A percentile compares a stretch with the other conserved stretches of the same genome.
Conservation (phyloP, 2,329 filamentous ascomycete genomes). For the Fusarium clavum region DNA sequence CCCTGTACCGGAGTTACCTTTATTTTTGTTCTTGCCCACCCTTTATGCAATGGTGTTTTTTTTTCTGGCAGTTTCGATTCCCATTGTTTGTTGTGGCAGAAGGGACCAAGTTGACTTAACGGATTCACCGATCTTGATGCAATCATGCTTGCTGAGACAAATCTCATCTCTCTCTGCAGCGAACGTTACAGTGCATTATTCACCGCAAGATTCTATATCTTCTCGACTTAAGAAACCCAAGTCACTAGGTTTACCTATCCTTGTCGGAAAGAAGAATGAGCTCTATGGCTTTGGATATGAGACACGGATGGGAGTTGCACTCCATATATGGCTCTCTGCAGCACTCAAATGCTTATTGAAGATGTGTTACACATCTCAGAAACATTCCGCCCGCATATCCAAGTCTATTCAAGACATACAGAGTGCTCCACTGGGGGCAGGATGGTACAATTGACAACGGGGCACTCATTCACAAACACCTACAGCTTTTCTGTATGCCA, state of each 20-base stretch:
- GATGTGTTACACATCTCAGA: neutral
- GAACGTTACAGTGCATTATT: neutral
- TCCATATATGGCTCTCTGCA: neutral
- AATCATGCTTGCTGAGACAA: neutral
- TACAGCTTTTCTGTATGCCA: too few relatives aligned
- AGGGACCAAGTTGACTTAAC: too few relatives aligned
- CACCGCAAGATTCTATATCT: neutral
- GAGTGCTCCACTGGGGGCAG: too few relatives aligned
- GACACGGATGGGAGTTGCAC: neutral
- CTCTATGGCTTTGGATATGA: neutral
- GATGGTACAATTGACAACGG: too few relatives aligned
- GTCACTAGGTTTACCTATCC: too few relatives aligned
- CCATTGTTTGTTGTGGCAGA: too few relatives aligned
- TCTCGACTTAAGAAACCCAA: too few relatives aligned
- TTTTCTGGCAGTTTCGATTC: too few relatives aligned
- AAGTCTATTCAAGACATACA: neutral
- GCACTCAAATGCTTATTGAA: neutral
- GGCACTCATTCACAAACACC: too few relatives aligned
- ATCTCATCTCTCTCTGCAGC: neutral
- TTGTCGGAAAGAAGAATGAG: neutral
- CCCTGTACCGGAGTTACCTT: constrained; percentile 42
- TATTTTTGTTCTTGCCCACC: neutral
- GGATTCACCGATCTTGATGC: neutral
- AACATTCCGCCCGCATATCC: neutral
- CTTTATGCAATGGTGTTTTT: too few relatives aligned